A percentile compares a stretch with the other conserved stretches of the same genome.
Conservation (phyloP, 2,329 filamentous ascomycete species). For the Cladophialophora carrionii region DNA sequence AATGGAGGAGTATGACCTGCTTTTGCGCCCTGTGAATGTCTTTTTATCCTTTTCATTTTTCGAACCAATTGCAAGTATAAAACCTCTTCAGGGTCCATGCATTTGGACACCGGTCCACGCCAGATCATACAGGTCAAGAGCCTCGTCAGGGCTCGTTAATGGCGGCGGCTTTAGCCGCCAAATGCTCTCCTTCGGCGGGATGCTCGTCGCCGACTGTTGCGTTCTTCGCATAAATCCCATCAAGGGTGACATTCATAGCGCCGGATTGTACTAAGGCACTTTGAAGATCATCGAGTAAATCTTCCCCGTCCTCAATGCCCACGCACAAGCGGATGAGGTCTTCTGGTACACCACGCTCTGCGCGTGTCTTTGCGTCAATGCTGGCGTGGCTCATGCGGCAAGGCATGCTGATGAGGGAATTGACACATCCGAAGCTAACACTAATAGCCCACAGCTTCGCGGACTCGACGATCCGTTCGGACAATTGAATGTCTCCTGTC, state of each 20-base stretch:
- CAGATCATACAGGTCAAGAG: background rate
- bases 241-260: conserved; percentile 81
- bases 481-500: conserved; percentile 81
- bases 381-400: conserved; percentile 99
- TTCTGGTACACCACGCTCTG: conserved; percentile 89
- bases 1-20: background rate
- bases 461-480: conserved; percentile 91
- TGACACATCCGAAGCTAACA: conserved; percentile 97
- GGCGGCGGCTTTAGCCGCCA: conserved; percentile 34
- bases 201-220: conserved; percentile 31
- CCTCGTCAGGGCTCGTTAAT: conserved; percentile 35
- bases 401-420: conserved; percentile 98
- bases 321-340: conserved; percentile 95
- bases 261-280: conserved; percentile 93
- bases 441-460: conserved; percentile 92
- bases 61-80: background rate
- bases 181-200: conserved; percentile 33
- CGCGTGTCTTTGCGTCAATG: conserved; percentile 91
- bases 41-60: background rate
- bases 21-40: background rate
- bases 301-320: conserved; percentile 89
- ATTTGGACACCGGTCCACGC: background rate
- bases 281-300: conserved; percentile 89
- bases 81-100: background rate
- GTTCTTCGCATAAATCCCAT: conserved; percentile 71